phyloP scores from a whole-genome alignment of 2,329 filamentous ascomycete species.

The Penicillium occitanis region DNA sequence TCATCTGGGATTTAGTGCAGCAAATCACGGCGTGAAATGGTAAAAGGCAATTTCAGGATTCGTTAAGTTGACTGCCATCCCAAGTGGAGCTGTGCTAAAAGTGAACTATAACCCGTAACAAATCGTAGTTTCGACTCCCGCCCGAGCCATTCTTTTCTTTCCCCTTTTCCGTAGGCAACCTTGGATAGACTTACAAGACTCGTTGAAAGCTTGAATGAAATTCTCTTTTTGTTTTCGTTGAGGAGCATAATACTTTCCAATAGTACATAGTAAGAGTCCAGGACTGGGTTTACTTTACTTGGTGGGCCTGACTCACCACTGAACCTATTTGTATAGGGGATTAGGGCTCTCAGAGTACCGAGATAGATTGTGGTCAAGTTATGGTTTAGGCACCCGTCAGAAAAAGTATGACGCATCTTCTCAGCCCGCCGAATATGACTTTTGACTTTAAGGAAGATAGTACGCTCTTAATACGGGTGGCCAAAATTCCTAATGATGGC shows the following conservation, averaged over 20 bases:
- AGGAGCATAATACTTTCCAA: neutral
- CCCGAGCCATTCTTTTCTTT: neutral
- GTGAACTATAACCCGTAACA: neutral
- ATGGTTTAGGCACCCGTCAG: neutral
- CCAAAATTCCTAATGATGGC: neutral
- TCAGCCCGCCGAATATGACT: neutral
- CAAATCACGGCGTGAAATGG: conserved; percentile 8
- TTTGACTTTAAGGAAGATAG: neutral
- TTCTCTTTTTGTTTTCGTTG: neutral
- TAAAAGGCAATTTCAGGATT: conserved; percentile 11
- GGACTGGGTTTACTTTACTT: neutral
- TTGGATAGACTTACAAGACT: neutral
- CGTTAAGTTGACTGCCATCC: conserved; percentile 9
- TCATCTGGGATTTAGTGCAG: neutral
- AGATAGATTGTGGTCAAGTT: neutral
- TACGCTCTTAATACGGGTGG: neutral
- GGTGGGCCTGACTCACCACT: neutral
- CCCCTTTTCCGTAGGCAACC: no score
- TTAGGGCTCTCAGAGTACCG: neutral
- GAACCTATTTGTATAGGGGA: neutral
- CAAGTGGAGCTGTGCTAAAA: neutral
- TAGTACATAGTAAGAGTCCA: neutral
- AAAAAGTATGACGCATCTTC: neutral
- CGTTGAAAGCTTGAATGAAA: neutral
- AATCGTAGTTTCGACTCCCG: neutral